Conservation (phyloP, 148 eudicot genomes). For the Gaultheria prostrata region DNA sequence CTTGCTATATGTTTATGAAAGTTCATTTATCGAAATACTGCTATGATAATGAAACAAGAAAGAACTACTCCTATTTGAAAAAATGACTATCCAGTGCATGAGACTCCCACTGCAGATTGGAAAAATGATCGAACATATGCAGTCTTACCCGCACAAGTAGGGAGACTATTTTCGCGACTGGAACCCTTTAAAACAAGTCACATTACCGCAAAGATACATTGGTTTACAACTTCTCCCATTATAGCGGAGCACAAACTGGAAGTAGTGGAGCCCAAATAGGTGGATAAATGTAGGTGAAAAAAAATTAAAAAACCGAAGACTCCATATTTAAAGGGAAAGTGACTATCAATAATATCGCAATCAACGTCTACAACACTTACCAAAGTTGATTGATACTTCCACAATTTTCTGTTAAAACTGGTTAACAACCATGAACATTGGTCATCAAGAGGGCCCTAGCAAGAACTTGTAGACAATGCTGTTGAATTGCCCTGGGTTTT, state of each 20-base stretch:
- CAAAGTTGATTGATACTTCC: not conserved
- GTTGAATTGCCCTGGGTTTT: constrained; percentile 35
- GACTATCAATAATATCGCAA: not conserved
- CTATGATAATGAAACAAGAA: too few species aligned
- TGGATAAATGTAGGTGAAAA: not conserved
- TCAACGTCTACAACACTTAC: not conserved
- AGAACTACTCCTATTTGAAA: too few species aligned
- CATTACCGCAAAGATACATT: not conserved
- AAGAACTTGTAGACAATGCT: constrained; percentile 36
- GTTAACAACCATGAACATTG: not conserved
- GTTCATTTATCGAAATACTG: too few species aligned
- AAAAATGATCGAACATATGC: too few species aligned
- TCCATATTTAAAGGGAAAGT: not conserved
- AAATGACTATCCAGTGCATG: too few species aligned
- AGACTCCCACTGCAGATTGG: too few species aligned
- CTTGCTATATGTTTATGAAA: too few species aligned
- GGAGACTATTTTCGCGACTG: too few species aligned
- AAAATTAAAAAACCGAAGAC: too few species aligned
- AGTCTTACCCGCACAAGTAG: too few species aligned
- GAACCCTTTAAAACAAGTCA: too few species aligned
- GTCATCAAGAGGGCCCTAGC: constrained; percentile 14
- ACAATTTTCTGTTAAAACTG: not conserved
- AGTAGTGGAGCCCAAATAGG: not conserved
- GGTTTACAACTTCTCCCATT: not conserved
- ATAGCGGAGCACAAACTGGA: not conserved